These are phyloP conservation scores for Middelhovenomyces tepae DNA, from an alignment of 805 yeast species.

Conservation along the genomic window DNA sequence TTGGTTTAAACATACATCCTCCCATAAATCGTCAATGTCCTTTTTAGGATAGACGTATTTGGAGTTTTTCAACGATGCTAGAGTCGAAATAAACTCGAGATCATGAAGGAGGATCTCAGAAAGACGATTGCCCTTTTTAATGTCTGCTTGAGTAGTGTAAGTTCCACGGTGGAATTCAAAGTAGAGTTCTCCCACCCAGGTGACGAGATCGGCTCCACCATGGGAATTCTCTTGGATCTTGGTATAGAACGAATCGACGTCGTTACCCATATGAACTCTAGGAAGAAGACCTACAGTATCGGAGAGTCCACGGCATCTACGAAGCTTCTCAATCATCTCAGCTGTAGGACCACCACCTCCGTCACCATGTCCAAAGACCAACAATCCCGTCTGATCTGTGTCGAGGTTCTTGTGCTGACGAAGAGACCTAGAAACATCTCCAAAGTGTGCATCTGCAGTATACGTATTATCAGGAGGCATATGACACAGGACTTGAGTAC, in stretches of 20 bases:
- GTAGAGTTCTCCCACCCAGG: conserved; percentile 92
- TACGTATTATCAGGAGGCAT: conserved; percentile 98
- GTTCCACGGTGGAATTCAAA: conserved; percentile 96
- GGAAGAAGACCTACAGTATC: conserved; percentile 78
- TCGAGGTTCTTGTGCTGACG: conserved; percentile 77
- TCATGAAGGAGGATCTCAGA: conserved; percentile 75
- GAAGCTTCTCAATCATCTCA: conserved; percentile 85
- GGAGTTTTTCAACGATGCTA: conserved; percentile 50
- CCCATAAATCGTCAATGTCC: conserved; percentile 71
- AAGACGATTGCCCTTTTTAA: conserved; percentile 70
- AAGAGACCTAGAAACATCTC: conserved; percentile 78
- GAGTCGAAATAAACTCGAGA: conserved; percentile 72
- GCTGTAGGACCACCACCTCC: conserved; percentile 98
- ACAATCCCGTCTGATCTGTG: conserved; percentile 68
- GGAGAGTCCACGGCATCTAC: conserved; percentile 83
- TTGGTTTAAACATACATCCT: conserved; percentile 79
- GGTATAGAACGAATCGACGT: conserved; percentile 75
- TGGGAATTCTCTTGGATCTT: conserved; percentile 52
- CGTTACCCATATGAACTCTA: conserved; percentile 64
- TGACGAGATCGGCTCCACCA: conserved; percentile 59
- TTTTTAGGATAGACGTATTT: conserved; percentile 63
- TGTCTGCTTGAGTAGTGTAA: conserved; percentile 86
- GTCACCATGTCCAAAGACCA: conserved; percentile 89
- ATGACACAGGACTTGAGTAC: conserved; percentile 86
- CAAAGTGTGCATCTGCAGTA: conserved; percentile 87